Evolutionary conservation across 2,329 filamentous ascomycete genomes (phyloP).

Genomic region (Fusarium pseudonygamai): DNA sequence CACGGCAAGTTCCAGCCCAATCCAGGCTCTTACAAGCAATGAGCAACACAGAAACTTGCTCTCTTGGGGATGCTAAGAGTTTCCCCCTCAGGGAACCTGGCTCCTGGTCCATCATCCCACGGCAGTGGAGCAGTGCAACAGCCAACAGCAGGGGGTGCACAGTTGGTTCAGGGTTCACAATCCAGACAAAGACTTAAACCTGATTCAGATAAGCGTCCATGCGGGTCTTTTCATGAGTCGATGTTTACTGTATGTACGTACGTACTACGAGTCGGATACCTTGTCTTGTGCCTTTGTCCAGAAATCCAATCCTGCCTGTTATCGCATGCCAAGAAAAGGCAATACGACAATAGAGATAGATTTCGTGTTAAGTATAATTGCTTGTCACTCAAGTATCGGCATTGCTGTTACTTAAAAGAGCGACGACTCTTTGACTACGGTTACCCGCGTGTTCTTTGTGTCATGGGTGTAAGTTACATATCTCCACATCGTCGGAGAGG

Average conservation of each 20-base stretch:
- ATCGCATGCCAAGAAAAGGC: neutral
- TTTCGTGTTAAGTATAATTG: neutral
- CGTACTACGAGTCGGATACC: neutral
- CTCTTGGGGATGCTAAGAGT: neutral
- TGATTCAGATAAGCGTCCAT: slow-evolving; percentile 13
- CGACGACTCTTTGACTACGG: neutral
- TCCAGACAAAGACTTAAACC: neutral
- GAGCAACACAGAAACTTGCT: neutral
- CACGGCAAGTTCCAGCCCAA: slow-evolving; percentile 16
- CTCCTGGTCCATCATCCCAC: slow-evolving; percentile 30
- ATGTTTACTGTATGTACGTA: neutral
- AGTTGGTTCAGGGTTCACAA: slow-evolving; percentile 15
- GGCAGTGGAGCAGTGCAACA: slow-evolving; percentile 24
- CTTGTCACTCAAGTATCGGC: neutral
- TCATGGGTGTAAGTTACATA: neutral
- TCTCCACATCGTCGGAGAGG: neutral
- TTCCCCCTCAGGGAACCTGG: slow-evolving; percentile 6
- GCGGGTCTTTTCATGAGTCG: neutral
- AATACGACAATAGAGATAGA: neutral
- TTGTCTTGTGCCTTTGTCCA: neutral
- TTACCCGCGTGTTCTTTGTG: slow-evolving; percentile 2
- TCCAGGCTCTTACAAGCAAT: neutral
- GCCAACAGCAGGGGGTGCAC: slow-evolving; percentile 10
- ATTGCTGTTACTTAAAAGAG: neutral
- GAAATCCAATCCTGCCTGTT: neutral